Evolutionary conservation across 2,329 filamentous ascomycete genomes (phyloP).

Genomic region (Sporothrix luriei): DNA sequence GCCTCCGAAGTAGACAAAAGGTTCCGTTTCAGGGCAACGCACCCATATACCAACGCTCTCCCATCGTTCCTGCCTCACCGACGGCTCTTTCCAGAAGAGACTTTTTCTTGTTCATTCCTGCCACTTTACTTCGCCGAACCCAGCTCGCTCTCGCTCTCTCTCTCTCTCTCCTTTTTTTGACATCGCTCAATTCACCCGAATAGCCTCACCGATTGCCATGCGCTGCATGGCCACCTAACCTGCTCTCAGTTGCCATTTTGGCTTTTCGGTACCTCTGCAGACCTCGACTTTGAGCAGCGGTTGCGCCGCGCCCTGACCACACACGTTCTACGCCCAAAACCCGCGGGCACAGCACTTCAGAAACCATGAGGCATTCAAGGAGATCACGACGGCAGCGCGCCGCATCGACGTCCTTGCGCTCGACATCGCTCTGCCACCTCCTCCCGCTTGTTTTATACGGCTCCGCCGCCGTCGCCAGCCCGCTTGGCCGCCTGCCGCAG

Average conservation of each 20-base stretch:
- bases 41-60: background rate
- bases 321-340: background rate
- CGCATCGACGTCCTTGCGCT: background rate
- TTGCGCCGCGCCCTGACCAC: slow-evolving; percentile 8
- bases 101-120: slow-evolving; percentile 12
- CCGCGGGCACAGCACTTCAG: background rate
- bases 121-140: background rate
- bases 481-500: slow-evolving; percentile 33
- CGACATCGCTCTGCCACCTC: slow-evolving; percentile 8
- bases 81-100: background rate
- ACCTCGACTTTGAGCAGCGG: background rate
- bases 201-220: slow-evolving; percentile 8
- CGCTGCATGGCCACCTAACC: slow-evolving; percentile 19
- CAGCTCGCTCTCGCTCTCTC: background rate
- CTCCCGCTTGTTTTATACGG: slow-evolving; percentile 12
- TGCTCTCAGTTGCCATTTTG: slow-evolving; percentile 4
- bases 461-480: slow-evolving; percentile 39
- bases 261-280: background rate
- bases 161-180: background rate
- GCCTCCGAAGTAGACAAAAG: background rate
- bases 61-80: slow-evolving; percentile 8
- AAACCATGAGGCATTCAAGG: slow-evolving; percentile 17
- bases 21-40: background rate
- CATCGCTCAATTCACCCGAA: background rate
- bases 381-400: slow-evolving; percentile 20